Evolutionary conservation across 176 grass and related monocot genomes (phyloP).

Genomic region (Echinochloa phyllopogon): DNA sequence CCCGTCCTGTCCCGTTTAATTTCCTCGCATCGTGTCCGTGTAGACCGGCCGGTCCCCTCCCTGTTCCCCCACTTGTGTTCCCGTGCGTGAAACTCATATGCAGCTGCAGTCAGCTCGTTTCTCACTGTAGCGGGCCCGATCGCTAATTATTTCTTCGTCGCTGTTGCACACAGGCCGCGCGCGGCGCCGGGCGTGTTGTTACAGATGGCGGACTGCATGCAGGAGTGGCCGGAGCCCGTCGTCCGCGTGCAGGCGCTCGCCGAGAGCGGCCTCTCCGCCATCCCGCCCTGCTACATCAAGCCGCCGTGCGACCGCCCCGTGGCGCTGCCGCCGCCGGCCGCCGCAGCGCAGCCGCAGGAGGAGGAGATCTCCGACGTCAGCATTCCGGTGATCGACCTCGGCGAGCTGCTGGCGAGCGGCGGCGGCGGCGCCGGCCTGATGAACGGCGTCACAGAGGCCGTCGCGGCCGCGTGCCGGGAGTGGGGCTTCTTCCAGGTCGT

Average conservation of each 20-base stretch:
- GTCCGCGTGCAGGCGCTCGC: conserved; percentile 81
- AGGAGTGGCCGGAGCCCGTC: conserved; percentile 77
- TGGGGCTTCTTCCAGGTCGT: conserved; percentile 94
- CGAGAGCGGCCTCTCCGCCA: conserved; percentile 62
- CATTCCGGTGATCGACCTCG: conserved; percentile 82
- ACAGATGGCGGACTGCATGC: conserved; percentile 53
- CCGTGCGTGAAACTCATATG: not conserved
- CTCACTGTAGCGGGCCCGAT: conserved; percentile 17
- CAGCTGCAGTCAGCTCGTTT: not conserved
- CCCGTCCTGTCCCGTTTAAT: not conserved
- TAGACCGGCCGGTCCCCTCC: not conserved
- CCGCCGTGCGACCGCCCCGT: conserved; percentile 65
- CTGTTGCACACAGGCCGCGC: conserved; percentile 12
- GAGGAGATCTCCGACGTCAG: not conserved
- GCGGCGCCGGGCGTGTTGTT: not conserved
- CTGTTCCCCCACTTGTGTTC: not conserved
- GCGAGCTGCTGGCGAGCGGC: conserved; percentile 39
- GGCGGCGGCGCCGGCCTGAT: not conserved
- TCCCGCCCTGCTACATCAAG: conserved; percentile 79
- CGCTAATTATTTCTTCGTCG: not conserved
- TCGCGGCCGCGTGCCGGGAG: conserved; percentile 65
- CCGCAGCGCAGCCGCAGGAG: not conserved
- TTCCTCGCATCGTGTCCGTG: not conserved
- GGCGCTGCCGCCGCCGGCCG: no score
- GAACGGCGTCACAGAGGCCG: conserved; percentile 34